A percentile compares a stretch with the other conserved stretches of the same genome.
phyloP scores from a whole-genome alignment of 257 asterid species.

The Asclepias syriaca region DNA sequence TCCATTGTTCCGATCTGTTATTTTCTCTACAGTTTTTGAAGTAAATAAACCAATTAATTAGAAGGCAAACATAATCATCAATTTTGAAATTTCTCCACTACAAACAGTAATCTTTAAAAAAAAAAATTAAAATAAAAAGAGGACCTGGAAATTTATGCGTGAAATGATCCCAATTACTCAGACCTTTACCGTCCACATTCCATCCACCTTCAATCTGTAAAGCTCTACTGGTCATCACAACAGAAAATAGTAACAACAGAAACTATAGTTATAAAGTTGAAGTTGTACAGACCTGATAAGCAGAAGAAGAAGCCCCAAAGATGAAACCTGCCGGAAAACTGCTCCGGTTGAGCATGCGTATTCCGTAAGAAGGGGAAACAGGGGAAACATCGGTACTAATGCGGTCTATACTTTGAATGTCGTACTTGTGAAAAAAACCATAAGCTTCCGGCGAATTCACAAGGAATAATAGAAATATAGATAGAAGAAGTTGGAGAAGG shows the following conservation, averaged over 20 bases:
- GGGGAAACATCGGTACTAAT: neutral
- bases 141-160: constrained; percentile 15
- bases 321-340: constrained; percentile 13
- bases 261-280: neutral
- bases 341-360: neutral
- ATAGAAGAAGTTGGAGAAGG: neutral
- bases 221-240: neutral
- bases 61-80: too few relatives aligned
- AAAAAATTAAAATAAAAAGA: too few relatives aligned
- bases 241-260: neutral
- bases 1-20: neutral
- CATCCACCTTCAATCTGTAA: constrained; percentile 16
- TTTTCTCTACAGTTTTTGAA: neutral
- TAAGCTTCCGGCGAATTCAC: neutral
- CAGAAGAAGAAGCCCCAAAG: constrained; percentile 13
- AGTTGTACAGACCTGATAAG: constrained; percentile 12
- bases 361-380: neutral
- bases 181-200: constrained; percentile 16
- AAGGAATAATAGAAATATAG: too few relatives aligned
- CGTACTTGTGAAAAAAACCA: neutral
- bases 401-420: neutral
- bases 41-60: neutral
- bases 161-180: constrained; percentile 8
- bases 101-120: neutral
- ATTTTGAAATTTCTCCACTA: too few relatives aligned